phyloP scores from a whole-genome alignment of 257 asterid species.

The Ilex aquifolium region DNA sequence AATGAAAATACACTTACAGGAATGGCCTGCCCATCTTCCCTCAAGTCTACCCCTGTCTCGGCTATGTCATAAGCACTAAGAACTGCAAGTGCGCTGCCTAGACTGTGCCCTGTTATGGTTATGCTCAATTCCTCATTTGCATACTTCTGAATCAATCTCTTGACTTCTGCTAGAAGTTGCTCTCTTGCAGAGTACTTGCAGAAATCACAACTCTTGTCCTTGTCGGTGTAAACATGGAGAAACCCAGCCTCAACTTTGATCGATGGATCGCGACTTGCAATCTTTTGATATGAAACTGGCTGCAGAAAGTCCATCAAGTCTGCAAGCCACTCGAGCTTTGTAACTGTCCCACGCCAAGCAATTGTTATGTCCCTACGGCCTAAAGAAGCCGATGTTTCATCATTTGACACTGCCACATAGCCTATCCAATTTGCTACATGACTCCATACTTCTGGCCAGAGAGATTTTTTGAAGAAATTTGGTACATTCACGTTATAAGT shows the following conservation, averaged over 20 bases:
- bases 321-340: slow-evolving; percentile 38
- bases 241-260: slow-evolving; percentile 41
- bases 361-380: slow-evolving; percentile 43
- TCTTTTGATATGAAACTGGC: slow-evolving; percentile 19
- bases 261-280: slow-evolving; percentile 28
- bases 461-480: slow-evolving; percentile 31
- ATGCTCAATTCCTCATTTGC: slow-evolving; percentile 35
- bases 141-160: slow-evolving; percentile 25
- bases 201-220: slow-evolving; percentile 25
- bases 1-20: slow-evolving; percentile 38
- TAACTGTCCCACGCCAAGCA: slow-evolving; percentile 51
- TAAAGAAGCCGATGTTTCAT: slow-evolving; percentile 23
- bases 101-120: slow-evolving; percentile 36
- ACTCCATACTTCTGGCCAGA: slow-evolving; percentile 44
- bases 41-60: slow-evolving; percentile 26
- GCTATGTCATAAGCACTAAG: slow-evolving; percentile 38
- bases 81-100: slow-evolving; percentile 37
- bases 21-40: slow-evolving; percentile 1
- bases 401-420: slow-evolving; percentile 36
- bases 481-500: slow-evolving; percentile 43
- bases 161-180: slow-evolving; percentile 25
- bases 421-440: slow-evolving; percentile 44
- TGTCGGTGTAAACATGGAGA: slow-evolving; percentile 37
- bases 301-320: slow-evolving; percentile 32
- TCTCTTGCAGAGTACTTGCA: slow-evolving; percentile 34